Conservation (phyloP, 2,329 filamentous ascomycete genomes). For the Fusarium verticillioides region DNA sequence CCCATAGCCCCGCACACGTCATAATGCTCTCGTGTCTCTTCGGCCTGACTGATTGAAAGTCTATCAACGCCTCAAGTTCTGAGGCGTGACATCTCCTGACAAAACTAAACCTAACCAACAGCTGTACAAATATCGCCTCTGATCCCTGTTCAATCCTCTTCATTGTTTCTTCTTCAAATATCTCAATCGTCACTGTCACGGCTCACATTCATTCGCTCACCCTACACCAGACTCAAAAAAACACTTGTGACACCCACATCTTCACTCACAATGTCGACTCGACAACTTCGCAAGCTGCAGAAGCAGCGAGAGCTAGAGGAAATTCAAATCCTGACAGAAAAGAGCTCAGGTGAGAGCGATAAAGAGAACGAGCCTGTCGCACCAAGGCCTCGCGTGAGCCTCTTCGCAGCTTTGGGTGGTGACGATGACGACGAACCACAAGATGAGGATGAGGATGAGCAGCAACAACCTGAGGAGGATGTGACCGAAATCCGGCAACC, state of each 20-base stretch:
- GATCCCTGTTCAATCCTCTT: not conserved
- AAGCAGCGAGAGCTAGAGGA: constrained; percentile 60
- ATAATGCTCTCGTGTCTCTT: not conserved
- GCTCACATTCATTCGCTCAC: constrained; percentile 28
- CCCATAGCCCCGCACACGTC: constrained; percentile 4
- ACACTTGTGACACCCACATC: not conserved
- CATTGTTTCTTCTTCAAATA: not conserved
- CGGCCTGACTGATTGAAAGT: not conserved
- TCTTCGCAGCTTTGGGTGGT: constrained; percentile 64
- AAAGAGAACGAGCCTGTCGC: constrained; percentile 45
- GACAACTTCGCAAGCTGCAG: constrained; percentile 64
- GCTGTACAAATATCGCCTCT: not conserved
- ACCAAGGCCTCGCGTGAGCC: constrained; percentile 55
- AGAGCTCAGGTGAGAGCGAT: constrained; percentile 46
- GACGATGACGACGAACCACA: constrained; percentile 55
- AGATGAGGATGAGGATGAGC: constrained; percentile 48
- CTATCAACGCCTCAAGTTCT: not conserved
- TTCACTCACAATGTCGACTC: constrained; percentile 58
- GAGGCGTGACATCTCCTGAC: not conserved
- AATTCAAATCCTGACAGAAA: constrained; percentile 18
- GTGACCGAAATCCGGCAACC: constrained; percentile 32
- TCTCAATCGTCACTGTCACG: not conserved
- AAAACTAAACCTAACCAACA: not conserved
- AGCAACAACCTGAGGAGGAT: constrained; percentile 21
- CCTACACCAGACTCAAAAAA: constrained; percentile 7